Percentiles rank a stretch among this genome's conserved stretches.
phyloP scores from a whole-genome alignment of 148 eudicot genomes.

The Fallopia convolvulus region DNA sequence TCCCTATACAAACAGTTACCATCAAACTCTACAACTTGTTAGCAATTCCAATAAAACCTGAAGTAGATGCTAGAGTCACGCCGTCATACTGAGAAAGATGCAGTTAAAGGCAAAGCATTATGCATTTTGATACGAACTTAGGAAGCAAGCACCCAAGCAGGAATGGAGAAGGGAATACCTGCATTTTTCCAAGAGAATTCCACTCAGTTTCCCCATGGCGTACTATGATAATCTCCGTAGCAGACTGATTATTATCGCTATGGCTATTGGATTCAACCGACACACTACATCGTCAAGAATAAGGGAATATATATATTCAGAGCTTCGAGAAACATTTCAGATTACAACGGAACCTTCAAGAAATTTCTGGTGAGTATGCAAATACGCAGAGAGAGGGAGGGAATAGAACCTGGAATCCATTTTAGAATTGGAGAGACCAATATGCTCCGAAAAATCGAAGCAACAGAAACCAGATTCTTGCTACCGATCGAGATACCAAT shows the following conservation, averaged over 20 bases:
- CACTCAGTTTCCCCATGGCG: constrained; percentile 79
- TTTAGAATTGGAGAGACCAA: neutral
- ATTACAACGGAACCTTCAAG: neutral
- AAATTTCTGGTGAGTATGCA: neutral
- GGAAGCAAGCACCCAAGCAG: neutral
- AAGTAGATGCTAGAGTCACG: neutral
- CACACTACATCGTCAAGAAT: constrained; percentile 5
- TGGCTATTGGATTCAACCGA: constrained; percentile 13
- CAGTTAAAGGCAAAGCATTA: neutral
- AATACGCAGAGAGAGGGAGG: neutral
- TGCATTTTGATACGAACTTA: neutral
- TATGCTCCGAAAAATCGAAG: neutral
- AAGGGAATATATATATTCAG: neutral
- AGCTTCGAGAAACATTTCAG: neutral
- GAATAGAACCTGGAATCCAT: constrained; percentile 27
- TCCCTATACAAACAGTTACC: constrained; percentile 34
- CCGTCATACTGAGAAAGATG: neutral
- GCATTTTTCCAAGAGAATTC: constrained; percentile 64
- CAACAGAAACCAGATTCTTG: neutral
- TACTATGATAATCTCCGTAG: constrained; percentile 39
- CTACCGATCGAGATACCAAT: neutral
- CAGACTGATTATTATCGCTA: constrained; percentile 14
- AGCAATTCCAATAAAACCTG: neutral
- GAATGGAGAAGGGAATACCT: constrained; percentile 28
- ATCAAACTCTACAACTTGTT: neutral